phyloP scores from a whole-genome alignment of 306 rosid species.

The Quercus bicolor region DNA sequence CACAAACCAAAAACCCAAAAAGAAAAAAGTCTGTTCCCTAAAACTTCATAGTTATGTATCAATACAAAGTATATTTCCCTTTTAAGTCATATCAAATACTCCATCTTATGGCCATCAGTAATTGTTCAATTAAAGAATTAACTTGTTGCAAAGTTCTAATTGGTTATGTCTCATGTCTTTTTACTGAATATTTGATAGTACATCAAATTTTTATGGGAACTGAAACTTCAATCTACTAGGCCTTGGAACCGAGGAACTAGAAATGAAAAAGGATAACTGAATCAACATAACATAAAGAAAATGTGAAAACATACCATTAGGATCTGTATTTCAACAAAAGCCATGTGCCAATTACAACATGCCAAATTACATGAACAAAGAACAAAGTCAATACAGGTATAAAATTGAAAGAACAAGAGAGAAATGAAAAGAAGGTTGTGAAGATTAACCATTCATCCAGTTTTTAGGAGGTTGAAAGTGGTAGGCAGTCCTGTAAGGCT shows the following conservation, averaged over 20 bases:
- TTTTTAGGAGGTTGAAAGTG: conserved; percentile 50
- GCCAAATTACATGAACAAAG: conserved; percentile 8
- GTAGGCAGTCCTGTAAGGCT: conserved; percentile 48
- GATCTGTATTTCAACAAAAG: conserved; percentile 27
- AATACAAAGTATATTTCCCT: too few species aligned
- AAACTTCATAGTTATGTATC: too few species aligned
- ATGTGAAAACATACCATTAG: conserved; percentile 36
- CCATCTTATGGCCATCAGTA: too few species aligned
- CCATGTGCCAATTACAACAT: conserved; percentile 20
- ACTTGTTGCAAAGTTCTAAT: too few species aligned
- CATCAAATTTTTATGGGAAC: too few species aligned
- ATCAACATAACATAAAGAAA: not conserved
- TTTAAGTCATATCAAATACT: too few species aligned
- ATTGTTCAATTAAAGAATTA: too few species aligned
- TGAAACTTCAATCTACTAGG: not conserved
- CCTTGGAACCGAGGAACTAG: not conserved
- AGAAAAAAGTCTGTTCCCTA: too few species aligned
- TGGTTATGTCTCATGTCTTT: too few species aligned
- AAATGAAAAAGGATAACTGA: not conserved
- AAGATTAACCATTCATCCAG: conserved; percentile 51
- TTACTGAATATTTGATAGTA: not conserved
- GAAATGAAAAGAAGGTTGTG: not conserved
- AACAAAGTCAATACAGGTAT: not conserved
- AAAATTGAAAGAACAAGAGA: not conserved
- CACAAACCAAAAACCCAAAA: too few species aligned